These are phyloP conservation scores for Lizonia empirigonia DNA, from an alignment of 2,329 filamentous ascomycete species.

Conservation along the genomic window DNA sequence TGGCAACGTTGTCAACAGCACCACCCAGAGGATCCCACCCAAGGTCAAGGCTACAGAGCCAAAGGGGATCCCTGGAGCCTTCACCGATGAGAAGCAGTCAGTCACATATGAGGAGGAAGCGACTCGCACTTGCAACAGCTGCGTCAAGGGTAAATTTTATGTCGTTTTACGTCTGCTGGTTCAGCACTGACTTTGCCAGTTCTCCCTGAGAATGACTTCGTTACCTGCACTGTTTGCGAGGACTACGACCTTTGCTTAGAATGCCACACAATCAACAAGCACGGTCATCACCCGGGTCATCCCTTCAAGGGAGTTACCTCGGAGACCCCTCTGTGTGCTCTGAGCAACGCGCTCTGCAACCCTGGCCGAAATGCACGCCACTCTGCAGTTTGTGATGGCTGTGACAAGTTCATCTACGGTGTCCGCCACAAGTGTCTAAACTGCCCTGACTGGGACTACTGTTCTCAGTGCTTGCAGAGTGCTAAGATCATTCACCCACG, in stretches of 20 bases:
- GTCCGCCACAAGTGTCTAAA: conserved; percentile 95
- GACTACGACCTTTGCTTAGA: conserved; percentile 90
- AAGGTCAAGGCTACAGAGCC: conserved; percentile 56
- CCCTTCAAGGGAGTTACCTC: conserved; percentile 72
- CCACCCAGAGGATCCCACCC: conserved; percentile 77
- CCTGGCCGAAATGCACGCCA: conserved; percentile 83
- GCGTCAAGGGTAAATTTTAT: conserved; percentile 62
- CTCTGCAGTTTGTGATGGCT: conserved; percentile 91
- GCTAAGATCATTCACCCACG: conserved; percentile 73
- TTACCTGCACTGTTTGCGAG: conserved; percentile 82
- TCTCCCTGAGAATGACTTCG: conserved; percentile 76
- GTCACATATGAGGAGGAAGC: conserved; percentile 45
- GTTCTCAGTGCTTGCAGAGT: conserved; percentile 72
- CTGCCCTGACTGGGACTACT: conserved; percentile 98
- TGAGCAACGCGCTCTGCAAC: conserved; percentile 70
- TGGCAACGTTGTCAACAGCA: conserved; percentile 81
- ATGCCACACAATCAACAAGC: conserved; percentile 76
- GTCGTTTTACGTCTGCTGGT: background rate
- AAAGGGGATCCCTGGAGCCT: conserved; percentile 53
- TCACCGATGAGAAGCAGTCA: conserved; percentile 52
- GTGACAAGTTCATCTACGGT: conserved; percentile 84
- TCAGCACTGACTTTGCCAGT: conserved; percentile 50
- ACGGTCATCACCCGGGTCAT: conserved; percentile 92
- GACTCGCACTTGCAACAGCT: conserved; percentile 75
- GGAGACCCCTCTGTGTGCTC: conserved; percentile 61